Conservation (phyloP, 352 stramenopile species). For the Phytophthora cactorum region DNA sequence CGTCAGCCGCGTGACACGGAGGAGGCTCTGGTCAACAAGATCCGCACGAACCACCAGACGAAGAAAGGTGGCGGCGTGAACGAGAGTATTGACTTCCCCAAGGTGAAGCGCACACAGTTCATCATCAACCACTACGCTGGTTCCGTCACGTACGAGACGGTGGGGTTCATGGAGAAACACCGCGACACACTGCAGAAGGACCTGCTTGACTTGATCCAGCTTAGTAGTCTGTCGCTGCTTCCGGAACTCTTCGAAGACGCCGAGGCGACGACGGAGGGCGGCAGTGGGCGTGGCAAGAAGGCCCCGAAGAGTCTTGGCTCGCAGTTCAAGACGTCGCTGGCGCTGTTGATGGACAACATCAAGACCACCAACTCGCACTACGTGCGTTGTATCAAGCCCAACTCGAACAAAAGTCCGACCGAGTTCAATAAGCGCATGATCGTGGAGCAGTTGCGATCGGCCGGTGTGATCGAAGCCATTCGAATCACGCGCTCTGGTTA, state of each 20-base stretch:
- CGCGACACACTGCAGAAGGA: slow-evolving; percentile 96
- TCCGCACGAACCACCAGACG: slow-evolving; percentile 83
- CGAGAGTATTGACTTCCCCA: slow-evolving; percentile 85
- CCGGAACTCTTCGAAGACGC: slow-evolving; percentile 78
- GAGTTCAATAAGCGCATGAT: slow-evolving; percentile 93
- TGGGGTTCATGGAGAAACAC: slow-evolving; percentile 98
- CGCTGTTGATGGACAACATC: slow-evolving; percentile 90
- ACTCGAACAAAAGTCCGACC: slow-evolving; percentile 85
- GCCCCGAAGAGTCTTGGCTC: slow-evolving; percentile 78
- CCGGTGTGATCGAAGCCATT: slow-evolving; percentile 93
- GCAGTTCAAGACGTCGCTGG: slow-evolving; percentile 87
- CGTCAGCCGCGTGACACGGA: slow-evolving; percentile 87
- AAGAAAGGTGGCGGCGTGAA: slow-evolving; percentile 70
- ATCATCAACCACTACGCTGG: slow-evolving; percentile 97
- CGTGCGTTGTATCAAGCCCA: slow-evolving; percentile 91
- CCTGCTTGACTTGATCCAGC: slow-evolving; percentile 89
- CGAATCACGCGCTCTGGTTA: slow-evolving; percentile 92
- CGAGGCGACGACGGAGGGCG: slow-evolving; percentile 45
- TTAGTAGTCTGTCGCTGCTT: slow-evolving; percentile 70
- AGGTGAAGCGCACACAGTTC: slow-evolving; percentile 93
- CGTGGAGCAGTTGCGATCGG: slow-evolving; percentile 90
- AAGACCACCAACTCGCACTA: slow-evolving; percentile 86
- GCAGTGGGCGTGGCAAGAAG: slow-evolving; percentile 57
- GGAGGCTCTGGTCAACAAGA: slow-evolving; percentile 90
- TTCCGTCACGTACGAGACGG: slow-evolving; percentile 93